Evolutionary conservation across 2,329 filamentous ascomycete genomes (phyloP).

Genomic region (Aspergillus ochraceoroseus): DNA sequence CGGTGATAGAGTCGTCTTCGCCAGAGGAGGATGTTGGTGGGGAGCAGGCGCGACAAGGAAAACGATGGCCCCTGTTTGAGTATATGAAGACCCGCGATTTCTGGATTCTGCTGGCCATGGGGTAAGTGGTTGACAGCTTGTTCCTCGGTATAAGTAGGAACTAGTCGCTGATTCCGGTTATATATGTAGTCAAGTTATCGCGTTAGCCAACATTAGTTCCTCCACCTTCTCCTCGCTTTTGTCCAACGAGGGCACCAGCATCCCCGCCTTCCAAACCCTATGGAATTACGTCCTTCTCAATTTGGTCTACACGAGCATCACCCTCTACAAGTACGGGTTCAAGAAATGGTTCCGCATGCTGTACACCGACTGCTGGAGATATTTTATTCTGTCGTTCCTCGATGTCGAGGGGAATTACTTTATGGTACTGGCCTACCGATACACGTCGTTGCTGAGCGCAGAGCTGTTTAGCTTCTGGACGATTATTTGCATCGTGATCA

Average conservation of each 20-base stretch:
- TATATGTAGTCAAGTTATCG: conserved; percentile 2
- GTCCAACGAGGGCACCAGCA: conserved; percentile 61
- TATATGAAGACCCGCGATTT: conserved; percentile 11
- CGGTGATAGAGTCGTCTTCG: conserved; percentile 3
- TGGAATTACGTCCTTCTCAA: conserved; percentile 88
- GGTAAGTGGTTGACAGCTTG: not conserved
- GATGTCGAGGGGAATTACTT: conserved; percentile 98
- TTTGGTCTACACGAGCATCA: conserved; percentile 71
- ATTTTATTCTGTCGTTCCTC: conserved; percentile 82
- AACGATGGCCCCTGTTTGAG: conserved; percentile 1
- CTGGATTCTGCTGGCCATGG: conserved; percentile 5
- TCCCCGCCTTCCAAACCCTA: conserved; percentile 89
- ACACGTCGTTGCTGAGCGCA: conserved; percentile 84
- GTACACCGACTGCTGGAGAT: conserved; percentile 77
- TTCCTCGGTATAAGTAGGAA: not conserved
- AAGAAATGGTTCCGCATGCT: conserved; percentile 62
- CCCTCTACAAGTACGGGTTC: conserved; percentile 71
- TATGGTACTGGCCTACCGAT: conserved; percentile 83
- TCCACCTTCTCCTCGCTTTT: conserved; percentile 74
- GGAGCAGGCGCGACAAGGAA: not conserved
- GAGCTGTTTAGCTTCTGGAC: conserved; percentile 98
- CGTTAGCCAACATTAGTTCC: conserved; percentile 8
- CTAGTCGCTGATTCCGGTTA: not conserved
- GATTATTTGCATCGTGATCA: conserved; percentile 80
- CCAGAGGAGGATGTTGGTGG: not conserved